These are phyloP conservation scores for Westerdykella sp. DNA, from an alignment of 2,329 filamentous ascomycete species.

Conservation along the genomic window DNA sequence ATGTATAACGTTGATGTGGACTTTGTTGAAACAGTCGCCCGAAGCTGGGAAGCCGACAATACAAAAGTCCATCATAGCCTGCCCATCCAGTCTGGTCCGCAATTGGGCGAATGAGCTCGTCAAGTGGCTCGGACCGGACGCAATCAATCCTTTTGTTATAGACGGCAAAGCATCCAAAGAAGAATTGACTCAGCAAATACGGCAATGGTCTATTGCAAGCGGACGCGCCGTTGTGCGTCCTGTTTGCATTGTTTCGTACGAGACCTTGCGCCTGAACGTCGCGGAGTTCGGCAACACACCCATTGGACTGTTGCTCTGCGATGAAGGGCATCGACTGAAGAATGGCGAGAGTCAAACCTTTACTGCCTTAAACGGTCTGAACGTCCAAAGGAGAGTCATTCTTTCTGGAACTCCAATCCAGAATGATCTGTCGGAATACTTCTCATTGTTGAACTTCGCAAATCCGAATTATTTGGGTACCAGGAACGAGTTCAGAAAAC, in stretches of 20 bases:
- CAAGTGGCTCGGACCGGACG: constrained; percentile 93
- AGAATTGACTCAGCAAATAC: constrained; percentile 80
- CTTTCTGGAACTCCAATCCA: constrained; percentile 96
- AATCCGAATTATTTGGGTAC: constrained; percentile 90
- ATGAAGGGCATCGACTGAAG: constrained; percentile 93
- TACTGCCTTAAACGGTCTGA: constrained; percentile 79
- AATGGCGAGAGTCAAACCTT: constrained; percentile 97
- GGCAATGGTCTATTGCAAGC: constrained; percentile 88
- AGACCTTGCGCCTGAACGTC: constrained; percentile 85
- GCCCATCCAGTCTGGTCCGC: constrained; percentile 88
- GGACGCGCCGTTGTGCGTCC: constrained; percentile 86
- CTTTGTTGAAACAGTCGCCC: constrained; percentile 87
- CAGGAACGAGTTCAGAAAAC: constrained; percentile 84
- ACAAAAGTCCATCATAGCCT: constrained; percentile 94
- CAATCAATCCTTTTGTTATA: constrained; percentile 87
- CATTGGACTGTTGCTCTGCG: constrained; percentile 88
- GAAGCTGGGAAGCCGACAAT: constrained; percentile 92
- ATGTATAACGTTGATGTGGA: constrained; percentile 97
- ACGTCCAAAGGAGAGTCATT: constrained; percentile 87
- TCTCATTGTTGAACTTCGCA: constrained; percentile 89
- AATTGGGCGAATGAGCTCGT: constrained; percentile 97
- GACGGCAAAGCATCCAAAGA: constrained; percentile 96
- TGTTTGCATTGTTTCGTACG: constrained; percentile 96
- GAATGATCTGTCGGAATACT: constrained; percentile 98
- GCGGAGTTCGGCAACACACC: constrained; percentile 83